Conservation (phyloP, 2,329 filamentous ascomycete genomes). For the Xenoacremonium recifei region DNA sequence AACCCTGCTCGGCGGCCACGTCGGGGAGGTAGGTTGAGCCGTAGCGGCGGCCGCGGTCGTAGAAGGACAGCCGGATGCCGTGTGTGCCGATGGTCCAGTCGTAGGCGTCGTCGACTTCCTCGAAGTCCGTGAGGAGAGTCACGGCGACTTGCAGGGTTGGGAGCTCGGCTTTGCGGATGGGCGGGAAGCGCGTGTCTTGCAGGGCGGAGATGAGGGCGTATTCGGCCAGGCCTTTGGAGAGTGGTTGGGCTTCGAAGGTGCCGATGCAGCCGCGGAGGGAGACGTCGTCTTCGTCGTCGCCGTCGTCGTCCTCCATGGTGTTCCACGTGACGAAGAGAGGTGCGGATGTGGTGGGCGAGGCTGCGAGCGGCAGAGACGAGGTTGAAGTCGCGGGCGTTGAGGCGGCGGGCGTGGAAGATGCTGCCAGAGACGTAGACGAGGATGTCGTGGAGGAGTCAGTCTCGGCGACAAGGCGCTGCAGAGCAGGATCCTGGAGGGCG, state of each 20-base stretch:
- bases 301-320: constrained; percentile 47
- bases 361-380: constrained; percentile 37
- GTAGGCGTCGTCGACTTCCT: constrained; percentile 67
- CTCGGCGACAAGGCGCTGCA: constrained; percentile 40
- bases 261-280: constrained; percentile 91
- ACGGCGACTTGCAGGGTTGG: constrained; percentile 63
- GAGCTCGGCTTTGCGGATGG: constrained; percentile 54
- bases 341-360: constrained; percentile 48
- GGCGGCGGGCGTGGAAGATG: constrained; percentile 42
- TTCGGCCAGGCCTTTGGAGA: constrained; percentile 69
- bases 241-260: constrained; percentile 78
- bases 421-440: constrained; percentile 38
- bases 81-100: constrained; percentile 88
- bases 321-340: constrained; percentile 98
- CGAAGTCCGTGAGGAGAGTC: constrained; percentile 84
- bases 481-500: constrained; percentile 38
- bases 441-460: constrained; percentile 32
- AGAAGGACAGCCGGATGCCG: constrained; percentile 83
- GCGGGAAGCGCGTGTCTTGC: constrained; percentile 61
- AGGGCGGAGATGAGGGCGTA: constrained; percentile 81
- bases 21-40: constrained; percentile 91
- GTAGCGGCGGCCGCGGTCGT: constrained; percentile 68
- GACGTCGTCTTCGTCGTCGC: constrained; percentile 40
- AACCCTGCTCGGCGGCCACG: constrained; percentile 88
- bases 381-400: constrained; percentile 46